These are phyloP conservation scores for Aspergillus mulundensis DNA, from an alignment of 495 filamentous ascomycete genomes.

Conservation along the genomic window DNA sequence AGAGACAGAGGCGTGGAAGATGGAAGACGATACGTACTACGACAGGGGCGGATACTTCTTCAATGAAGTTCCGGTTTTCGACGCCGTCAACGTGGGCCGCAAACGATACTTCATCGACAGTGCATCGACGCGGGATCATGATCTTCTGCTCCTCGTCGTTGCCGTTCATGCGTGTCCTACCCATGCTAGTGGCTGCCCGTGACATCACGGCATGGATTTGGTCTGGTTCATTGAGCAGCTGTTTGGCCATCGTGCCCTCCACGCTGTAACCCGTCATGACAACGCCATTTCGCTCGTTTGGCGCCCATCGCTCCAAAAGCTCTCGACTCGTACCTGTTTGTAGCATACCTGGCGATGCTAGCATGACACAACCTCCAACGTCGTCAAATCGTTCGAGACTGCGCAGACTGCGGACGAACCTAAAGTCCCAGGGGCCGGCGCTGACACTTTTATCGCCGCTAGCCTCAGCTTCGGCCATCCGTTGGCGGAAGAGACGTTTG, in stretches of 20 bases:
- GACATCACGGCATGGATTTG: conserved; percentile 92
- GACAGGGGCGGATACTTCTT: conserved; percentile 83
- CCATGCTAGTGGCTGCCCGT: conserved; percentile 52
- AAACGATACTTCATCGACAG: conserved; percentile 87
- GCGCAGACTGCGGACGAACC: conserved; percentile 83
- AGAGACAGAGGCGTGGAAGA: neutral
- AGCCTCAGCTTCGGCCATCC: conserved; percentile 81
- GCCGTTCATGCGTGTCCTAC: conserved; percentile 46
- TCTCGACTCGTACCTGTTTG: conserved; percentile 92
- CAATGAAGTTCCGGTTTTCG: conserved; percentile 92
- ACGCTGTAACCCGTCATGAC: conserved; percentile 98
- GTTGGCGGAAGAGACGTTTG: conserved; percentile 79
- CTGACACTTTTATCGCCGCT: conserved; percentile 64
- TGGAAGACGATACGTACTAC: conserved; percentile 59
- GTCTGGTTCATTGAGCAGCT: conserved; percentile 88
- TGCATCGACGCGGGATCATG: conserved; percentile 90
- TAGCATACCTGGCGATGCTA: conserved; percentile 95
- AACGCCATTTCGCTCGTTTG: conserved; percentile 89
- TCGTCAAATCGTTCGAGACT: conserved; percentile 94
- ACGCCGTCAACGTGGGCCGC: conserved; percentile 96
- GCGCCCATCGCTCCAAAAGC: conserved; percentile 91
- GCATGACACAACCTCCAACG: conserved; percentile 92
- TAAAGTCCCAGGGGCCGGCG: conserved; percentile 94
- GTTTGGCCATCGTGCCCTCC: conserved; percentile 97
- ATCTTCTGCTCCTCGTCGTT: conserved; percentile 67